phyloP scores from a whole-genome alignment of 192 early-diverging fungal species.

The Backusella liffmaniae region DNA sequence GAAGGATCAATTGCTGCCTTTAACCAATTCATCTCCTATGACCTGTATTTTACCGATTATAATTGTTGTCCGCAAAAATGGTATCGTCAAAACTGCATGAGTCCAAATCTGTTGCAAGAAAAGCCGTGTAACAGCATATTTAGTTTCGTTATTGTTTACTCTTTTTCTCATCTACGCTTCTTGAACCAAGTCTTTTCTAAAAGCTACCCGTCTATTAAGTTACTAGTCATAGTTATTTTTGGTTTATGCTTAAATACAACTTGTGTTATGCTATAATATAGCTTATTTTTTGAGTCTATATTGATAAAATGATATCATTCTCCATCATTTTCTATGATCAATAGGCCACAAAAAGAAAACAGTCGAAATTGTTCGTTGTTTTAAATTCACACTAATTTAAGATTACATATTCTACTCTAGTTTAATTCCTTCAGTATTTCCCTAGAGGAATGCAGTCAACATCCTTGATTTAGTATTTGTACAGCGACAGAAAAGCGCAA shows the following conservation, averaged over 20 bases:
- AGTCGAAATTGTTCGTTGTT: background rate
- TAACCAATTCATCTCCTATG: background rate
- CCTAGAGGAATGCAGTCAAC: background rate
- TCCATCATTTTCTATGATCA: background rate
- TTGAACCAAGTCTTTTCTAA: background rate
- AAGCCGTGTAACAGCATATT: background rate
- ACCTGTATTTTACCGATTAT: background rate
- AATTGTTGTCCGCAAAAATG: background rate
- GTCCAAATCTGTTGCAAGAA: background rate
- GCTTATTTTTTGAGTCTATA: background rate
- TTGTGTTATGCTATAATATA: background rate
- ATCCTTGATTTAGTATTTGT: background rate
- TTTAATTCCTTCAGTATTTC: background rate
- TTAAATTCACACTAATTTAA: background rate
- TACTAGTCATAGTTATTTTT: background rate
- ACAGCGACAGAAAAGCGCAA: background rate
- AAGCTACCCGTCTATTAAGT: too few relatives aligned
- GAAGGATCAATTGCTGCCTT: background rate
- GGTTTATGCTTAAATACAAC: background rate
- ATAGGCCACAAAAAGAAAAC: background rate
- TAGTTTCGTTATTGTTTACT: background rate
- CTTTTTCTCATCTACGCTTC: background rate
- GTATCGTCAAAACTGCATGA: background rate
- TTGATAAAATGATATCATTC: background rate
- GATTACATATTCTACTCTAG: background rate